Evolutionary conservation across 371 early-diverging fungal species (phyloP).

Genomic region (Blakeslea trispora): DNA sequence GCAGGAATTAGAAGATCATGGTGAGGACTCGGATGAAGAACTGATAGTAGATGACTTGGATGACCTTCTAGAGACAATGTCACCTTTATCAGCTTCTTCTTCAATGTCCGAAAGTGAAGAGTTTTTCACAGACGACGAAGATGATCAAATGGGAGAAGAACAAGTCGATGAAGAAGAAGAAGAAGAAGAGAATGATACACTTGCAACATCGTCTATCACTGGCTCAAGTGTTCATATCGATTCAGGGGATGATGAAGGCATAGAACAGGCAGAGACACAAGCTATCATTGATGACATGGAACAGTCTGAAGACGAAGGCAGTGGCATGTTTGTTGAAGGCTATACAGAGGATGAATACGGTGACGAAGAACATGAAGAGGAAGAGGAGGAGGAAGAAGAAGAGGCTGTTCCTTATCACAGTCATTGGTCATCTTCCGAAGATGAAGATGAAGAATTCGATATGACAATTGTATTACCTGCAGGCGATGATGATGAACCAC

Average conservation of each 20-base stretch:
- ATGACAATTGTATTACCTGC: slow-evolving; percentile 20
- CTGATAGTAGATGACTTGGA: slow-evolving; percentile 32
- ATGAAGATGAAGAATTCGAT: slow-evolving; percentile 39
- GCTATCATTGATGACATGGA: slow-evolving; percentile 34
- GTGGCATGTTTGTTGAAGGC: slow-evolving; percentile 41
- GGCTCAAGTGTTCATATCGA: slow-evolving; percentile 43
- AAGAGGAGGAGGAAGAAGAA: slow-evolving; percentile 15
- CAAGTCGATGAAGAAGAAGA: too few relatives aligned
- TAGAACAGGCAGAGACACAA: slow-evolving; percentile 43
- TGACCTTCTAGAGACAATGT: slow-evolving; percentile 34
- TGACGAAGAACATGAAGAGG: slow-evolving; percentile 26
- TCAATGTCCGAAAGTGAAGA: slow-evolving; percentile 13
- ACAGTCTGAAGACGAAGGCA: slow-evolving; percentile 23
- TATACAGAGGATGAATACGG: slow-evolving; percentile 39
- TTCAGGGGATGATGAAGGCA: slow-evolving; percentile 47
- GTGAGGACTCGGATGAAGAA: slow-evolving; percentile 25
- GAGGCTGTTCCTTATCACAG: slow-evolving; percentile 4
- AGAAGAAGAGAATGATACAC: too few relatives aligned
- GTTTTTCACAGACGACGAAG: slow-evolving; percentile 25
- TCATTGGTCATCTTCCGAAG: slow-evolving; percentile 42
- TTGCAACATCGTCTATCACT: background rate
- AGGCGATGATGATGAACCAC: slow-evolving; percentile 34
- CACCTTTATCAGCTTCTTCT: slow-evolving; percentile 28
- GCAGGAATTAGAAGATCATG: too few relatives aligned
- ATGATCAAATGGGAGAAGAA: background rate